These are phyloP conservation scores for Zanthoxylum bungeanum DNA, from an alignment of 345 rosid species.

Conservation along the genomic window DNA sequence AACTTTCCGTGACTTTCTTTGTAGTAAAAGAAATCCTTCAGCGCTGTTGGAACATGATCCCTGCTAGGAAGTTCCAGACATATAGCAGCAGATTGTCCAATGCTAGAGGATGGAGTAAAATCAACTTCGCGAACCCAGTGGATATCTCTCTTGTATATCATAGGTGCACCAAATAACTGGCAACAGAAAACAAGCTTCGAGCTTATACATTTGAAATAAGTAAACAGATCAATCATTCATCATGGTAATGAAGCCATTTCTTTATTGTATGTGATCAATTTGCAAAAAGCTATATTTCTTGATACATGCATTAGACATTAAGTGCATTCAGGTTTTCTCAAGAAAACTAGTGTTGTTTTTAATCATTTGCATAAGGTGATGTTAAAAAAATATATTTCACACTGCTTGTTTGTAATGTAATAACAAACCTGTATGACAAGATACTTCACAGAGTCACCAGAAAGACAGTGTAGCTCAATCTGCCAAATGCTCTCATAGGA, in stretches of 20 bases:
- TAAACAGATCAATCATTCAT: neutral
- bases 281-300: too few relatives aligned
- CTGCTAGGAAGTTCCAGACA: slow-evolving; percentile 33
- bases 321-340: too few relatives aligned
- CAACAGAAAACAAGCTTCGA: neutral
- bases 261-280: too few relatives aligned
- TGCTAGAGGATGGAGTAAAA: slow-evolving; percentile 33
- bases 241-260: too few relatives aligned
- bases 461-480: slow-evolving; percentile 26
- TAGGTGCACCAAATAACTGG: slow-evolving; percentile 42
- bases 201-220: neutral
- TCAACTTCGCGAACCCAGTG: slow-evolving; percentile 44
- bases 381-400: too few relatives aligned
- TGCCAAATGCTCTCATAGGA: slow-evolving; percentile 46
- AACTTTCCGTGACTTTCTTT: slow-evolving; percentile 28
- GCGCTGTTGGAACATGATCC: slow-evolving; percentile 25
- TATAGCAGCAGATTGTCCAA: slow-evolving; percentile 43
- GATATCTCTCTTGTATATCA: slow-evolving; percentile 23
- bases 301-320: too few relatives aligned
- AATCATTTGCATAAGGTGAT: too few relatives aligned
- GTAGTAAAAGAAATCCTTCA: slow-evolving; percentile 27
- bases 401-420: too few relatives aligned
- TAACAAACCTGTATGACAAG: slow-evolving; percentile 41
- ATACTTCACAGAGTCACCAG: slow-evolving; percentile 15
- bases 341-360: too few relatives aligned